Base-by-base conservation (phyloP, 2,329 filamentous ascomycete species). In the Cladobotryum protrusum region DNA sequence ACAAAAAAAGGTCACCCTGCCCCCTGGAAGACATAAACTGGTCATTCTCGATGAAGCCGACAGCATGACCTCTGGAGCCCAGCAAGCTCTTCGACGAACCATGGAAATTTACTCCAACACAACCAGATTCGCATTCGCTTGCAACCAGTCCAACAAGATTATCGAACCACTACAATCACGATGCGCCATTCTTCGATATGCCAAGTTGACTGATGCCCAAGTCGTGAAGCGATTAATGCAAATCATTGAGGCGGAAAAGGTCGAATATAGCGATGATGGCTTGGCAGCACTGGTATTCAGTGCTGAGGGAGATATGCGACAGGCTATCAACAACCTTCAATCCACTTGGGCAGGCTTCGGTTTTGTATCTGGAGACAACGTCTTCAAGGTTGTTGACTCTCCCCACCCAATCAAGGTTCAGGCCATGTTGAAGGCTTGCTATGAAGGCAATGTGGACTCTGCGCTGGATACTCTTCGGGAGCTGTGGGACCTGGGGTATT, bases 41-140 rank as follows among this genome's bases (percentile, higher is more conserved):
- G 89, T 99, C 45, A 97, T 99, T 58, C 83, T 99, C 50, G 93
- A 99, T 69, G 93, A 99, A 74, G 93, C 93, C 52, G 93, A 99
- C 76, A 91, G 86, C 67, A 99, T 99, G 93, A 99, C 93, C 1
- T 87, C 87, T 19, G 93, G 93, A 47, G 93, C 93, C 2, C 93
- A 99, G 67, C 93, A 97, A 71, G 93, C 93, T 17, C 79, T 99
- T 34, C 82, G 93, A 58, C 79, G 93, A 55, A 99, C 93, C 0
- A 99, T 99, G 93, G 93, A 99, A 68, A 99, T 97, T 46, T 97
- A 97, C 73, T 95, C 89, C 39, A 86, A 90, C 55, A 99, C 93
- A 2, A 99, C 93, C 2, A 82, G 93, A 52, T 99, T 99, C 64
- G 93, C 93, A 0, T 99, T 99, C 63, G 93, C 93, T 2, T 99